A percentile compares a stretch with the other conserved stretches of the same genome.
These are phyloP conservation scores for Fusarium sp. DNA, from an alignment of 2,329 filamentous ascomycete species.

Conservation along the genomic window DNA sequence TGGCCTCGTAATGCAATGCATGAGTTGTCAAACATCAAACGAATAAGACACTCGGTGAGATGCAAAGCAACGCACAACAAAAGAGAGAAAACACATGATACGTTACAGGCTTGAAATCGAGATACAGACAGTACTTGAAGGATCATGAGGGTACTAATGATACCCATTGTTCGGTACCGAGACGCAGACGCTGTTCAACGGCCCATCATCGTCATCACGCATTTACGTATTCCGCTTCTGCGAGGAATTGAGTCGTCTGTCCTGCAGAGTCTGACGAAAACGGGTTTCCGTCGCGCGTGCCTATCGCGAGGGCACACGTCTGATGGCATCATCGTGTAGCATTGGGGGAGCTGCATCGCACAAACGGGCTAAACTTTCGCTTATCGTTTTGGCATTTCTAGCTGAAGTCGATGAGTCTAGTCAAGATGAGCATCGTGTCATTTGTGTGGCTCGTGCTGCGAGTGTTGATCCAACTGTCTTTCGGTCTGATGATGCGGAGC, in stretches of 20 bases:
- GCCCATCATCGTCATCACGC: conserved; percentile 39
- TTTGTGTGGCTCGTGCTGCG: background rate
- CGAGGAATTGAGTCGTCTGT: conserved; percentile 14
- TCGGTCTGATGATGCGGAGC: background rate
- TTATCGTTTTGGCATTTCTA: conserved; percentile 26
- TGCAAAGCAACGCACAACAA: conserved; percentile 1
- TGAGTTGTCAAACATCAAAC: conserved; percentile 26
- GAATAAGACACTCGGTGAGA: conserved; percentile 16
- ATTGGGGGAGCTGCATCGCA: conserved; percentile 3
- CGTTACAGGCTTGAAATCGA: conserved; percentile 1
- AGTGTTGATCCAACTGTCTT: background rate
- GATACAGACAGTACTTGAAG: conserved; percentile 4
- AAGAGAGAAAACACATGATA: conserved; percentile 10
- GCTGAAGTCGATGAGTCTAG: conserved; percentile 16
- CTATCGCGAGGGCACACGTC: conserved; percentile 33
- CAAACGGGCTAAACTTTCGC: conserved; percentile 20
- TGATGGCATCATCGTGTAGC: conserved; percentile 37
- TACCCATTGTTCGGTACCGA: conserved; percentile 39
- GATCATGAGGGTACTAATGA: conserved; percentile 31
- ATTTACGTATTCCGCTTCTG: conserved; percentile 20
- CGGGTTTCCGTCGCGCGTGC: conserved; percentile 15
- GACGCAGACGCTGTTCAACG: conserved; percentile 26
- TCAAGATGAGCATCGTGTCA: background rate
- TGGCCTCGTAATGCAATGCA: conserved; percentile 21
- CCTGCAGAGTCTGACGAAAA: conserved; percentile 24